These are phyloP conservation scores for Aspergillus carlsbadensis DNA, from an alignment of 495 filamentous ascomycete species.

Conservation along the genomic window DNA sequence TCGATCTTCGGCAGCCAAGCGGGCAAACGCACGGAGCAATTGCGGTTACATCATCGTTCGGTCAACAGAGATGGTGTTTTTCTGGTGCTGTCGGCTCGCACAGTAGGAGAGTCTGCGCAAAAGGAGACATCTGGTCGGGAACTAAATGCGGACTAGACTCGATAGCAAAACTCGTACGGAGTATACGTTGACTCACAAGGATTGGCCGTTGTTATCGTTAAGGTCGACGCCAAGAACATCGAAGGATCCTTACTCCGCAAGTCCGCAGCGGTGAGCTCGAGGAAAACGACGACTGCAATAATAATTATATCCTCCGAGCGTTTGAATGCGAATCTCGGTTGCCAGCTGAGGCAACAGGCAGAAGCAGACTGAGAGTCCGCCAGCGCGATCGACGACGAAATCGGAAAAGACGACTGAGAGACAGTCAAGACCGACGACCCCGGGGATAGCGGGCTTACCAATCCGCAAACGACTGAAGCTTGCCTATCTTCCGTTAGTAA, in stretches of 20 bases:
- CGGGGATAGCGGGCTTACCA: conserved; percentile 1
- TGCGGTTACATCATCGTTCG: background rate
- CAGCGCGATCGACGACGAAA: background rate
- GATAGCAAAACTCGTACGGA: background rate
- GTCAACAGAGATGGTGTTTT: background rate
- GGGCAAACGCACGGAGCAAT: background rate
- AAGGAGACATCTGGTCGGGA: background rate
- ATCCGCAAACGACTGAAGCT: conserved; percentile 3
- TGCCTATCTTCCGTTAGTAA: conserved; percentile 1
- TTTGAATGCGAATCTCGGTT: background rate
- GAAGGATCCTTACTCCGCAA: background rate
- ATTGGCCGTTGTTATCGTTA: background rate
- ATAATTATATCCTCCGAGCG: background rate
- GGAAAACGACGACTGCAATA: background rate
- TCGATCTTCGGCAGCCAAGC: background rate
- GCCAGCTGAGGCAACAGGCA: too few relatives aligned
- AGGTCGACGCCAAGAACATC: background rate
- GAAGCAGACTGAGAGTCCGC: background rate
- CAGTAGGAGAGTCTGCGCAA: background rate
- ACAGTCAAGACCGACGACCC: background rate
- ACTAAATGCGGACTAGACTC: background rate
- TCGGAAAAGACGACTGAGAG: background rate
- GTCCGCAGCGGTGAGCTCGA: background rate
- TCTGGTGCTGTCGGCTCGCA: background rate
- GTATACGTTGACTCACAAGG: background rate